Evolutionary conservation across 2,329 filamentous ascomycete species (phyloP).

Genomic region (Colletotrichum paranaense): DNA sequence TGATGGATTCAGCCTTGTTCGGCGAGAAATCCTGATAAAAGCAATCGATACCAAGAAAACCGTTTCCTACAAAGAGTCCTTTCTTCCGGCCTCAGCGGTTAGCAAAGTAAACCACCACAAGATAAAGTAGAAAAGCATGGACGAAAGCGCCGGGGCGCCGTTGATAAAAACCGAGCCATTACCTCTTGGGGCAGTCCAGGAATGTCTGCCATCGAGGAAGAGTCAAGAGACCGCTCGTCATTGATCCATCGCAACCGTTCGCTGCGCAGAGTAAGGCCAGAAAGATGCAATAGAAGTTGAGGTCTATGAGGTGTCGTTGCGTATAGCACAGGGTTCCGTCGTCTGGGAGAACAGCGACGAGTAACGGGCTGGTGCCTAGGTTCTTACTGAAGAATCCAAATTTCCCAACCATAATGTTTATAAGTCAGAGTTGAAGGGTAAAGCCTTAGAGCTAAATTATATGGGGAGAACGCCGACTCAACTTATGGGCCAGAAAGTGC

Average conservation of each 20-base stretch:
- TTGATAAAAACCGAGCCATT: slow-evolving; percentile 10
- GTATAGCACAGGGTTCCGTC: no score
- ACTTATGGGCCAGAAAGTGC: no score
- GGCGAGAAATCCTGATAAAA: no score
- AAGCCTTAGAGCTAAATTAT: neutral
- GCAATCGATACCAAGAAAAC: no score
- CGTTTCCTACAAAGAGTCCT: no score
- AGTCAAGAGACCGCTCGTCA: slow-evolving; percentile 68
- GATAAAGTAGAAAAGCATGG: no score
- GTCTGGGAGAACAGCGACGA: slow-evolving; percentile 10
- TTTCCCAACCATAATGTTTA: slow-evolving; percentile 7
- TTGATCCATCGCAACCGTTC: slow-evolving; percentile 58
- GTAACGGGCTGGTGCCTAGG: slow-evolving; percentile 18
- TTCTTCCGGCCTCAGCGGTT: no score
- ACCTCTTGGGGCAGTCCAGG: slow-evolving; percentile 16
- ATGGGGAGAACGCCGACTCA: no score
- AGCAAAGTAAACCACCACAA: no score
- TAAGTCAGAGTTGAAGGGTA: neutral
- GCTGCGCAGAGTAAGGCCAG: slow-evolving; percentile 1
- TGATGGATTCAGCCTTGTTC: no score
- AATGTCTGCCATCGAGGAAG: slow-evolving; percentile 49
- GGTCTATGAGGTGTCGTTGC: no score
- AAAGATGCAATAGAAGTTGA: no score
- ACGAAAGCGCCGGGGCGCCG: neutral
- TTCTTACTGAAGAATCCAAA: neutral